Evolutionary conservation across 2,329 filamentous ascomycete species (phyloP).

Genomic region (Dichotomopilus funicola): DNA sequence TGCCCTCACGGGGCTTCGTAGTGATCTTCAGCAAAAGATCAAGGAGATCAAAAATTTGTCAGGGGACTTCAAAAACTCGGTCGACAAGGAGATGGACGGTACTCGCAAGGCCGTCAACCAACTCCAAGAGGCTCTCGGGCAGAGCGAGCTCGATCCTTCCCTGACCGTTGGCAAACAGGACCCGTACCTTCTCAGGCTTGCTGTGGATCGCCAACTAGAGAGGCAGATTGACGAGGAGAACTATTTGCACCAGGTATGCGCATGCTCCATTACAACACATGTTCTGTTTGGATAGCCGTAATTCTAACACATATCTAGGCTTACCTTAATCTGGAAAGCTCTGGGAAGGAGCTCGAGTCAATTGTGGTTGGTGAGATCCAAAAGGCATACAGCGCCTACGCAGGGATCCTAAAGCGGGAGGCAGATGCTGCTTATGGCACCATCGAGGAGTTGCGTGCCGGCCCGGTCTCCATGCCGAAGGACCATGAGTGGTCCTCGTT

Average conservation of each 20-base stretch:
- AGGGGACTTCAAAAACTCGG: slow-evolving; percentile 93
- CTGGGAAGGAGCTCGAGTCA: slow-evolving; percentile 87
- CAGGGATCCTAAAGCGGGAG: slow-evolving; percentile 84
- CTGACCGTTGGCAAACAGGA: slow-evolving; percentile 79
- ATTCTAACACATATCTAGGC: slow-evolving; percentile 49
- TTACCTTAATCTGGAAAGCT: slow-evolving; percentile 88
- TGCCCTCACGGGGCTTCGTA: slow-evolving; percentile 76
- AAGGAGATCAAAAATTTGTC: slow-evolving; percentile 95
- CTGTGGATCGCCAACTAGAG: slow-evolving; percentile 84
- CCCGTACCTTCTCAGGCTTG: slow-evolving; percentile 78
- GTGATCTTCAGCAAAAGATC: slow-evolving; percentile 89
- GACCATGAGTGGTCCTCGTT: slow-evolving; percentile 87
- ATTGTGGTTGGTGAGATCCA: slow-evolving; percentile 98
- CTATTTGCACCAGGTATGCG: slow-evolving; percentile 77
- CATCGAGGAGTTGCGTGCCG: slow-evolving; percentile 73
- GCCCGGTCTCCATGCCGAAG: slow-evolving; percentile 87
- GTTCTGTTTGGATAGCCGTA: neutral
- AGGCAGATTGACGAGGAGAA: slow-evolving; percentile 95
- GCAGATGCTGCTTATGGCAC: slow-evolving; percentile 73
- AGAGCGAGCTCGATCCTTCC: slow-evolving; percentile 71
- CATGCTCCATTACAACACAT: too few relatives aligned
- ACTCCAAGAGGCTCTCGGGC: slow-evolving; percentile 74
- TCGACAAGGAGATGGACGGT: slow-evolving; percentile 87
- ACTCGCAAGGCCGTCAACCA: slow-evolving; percentile 73
- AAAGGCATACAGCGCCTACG: slow-evolving; percentile 92